Base-by-base conservation (phyloP, 257 asterid species). In the Primulina huaijiensis region DNA sequence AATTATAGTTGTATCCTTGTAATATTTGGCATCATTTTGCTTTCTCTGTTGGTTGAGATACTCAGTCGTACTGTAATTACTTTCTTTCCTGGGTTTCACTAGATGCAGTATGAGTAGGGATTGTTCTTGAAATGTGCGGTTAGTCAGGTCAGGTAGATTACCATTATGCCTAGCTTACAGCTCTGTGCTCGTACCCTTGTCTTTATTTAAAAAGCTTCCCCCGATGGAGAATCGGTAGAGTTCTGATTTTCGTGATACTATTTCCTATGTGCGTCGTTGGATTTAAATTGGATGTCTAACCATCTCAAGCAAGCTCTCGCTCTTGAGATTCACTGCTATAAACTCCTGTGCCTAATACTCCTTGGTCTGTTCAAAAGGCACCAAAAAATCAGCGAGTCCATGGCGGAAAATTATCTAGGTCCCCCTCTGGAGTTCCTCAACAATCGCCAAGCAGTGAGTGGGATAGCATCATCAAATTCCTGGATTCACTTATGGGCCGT, bases 361-460 rank as follows among this genome's bases (percentile, higher is more conserved):
- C 1, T 38, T 68, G 11, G 6, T 61, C 56, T 64, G 55, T 74
- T 65, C 35, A 35, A 53, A 74, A 94, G 99, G 99, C 97, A 61
- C 99, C 97, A 20, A 94, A 91, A 82, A 79, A 69, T 67, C 92
- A 83, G 70, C 90, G 99, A 78, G 96, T 91, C 73, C 99, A 94
- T 86, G 99, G 97, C 46, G 99, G 96, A 58, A 94, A 94, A 82
- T 78, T 91, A 56, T 81, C 95, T 33, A 89, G 97, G 79, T 91
- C 99, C 29, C 99, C 99, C 34, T 73, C 80, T 50, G 90, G 85
- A 75, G 83, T 78, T 72, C 82, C 95, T 68, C 97, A 78, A 62
- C 95, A 84, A 80, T 76, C 89, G 71, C 88, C 93, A 69, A 88
- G 89, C 78, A 88, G 86, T 66, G 97, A 88, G 76, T 94, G 99